Evolutionary conservation across 371 early-diverging fungal genomes (phyloP).

Genomic region (Actinomortierella ambigua): DNA sequence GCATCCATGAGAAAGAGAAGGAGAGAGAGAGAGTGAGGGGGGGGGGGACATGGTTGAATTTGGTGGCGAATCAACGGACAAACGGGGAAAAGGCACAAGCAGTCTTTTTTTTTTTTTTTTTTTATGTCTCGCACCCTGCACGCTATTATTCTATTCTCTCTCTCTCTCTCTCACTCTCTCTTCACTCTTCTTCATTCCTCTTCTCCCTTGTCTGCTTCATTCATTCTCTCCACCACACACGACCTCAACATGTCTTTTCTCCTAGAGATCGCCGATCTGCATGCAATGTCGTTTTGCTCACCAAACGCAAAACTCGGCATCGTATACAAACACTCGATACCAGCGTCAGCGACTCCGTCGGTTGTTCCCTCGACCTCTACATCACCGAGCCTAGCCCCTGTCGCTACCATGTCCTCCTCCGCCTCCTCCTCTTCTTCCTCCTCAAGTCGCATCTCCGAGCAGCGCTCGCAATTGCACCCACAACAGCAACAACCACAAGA

Average conservation of each 20-base stretch:
- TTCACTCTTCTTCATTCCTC: constrained; percentile 3
- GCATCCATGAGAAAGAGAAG: too few relatives aligned
- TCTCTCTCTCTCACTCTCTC: constrained; percentile 13
- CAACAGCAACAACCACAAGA: too few relatives aligned
- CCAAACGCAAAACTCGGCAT: not conserved
- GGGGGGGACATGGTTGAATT: too few relatives aligned
- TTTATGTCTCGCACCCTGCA: constrained; percentile 12
- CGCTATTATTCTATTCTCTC: constrained; percentile 19
- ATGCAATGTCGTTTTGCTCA: not conserved
- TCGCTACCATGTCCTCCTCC: not conserved
- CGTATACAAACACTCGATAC: not conserved
- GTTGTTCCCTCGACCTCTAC: not conserved
- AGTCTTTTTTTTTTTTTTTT: constrained; percentile 9
- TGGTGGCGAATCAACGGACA: too few relatives aligned
- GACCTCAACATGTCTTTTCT: not conserved
- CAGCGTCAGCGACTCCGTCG: not conserved
- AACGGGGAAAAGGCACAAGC: too few relatives aligned
- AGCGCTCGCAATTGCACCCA: too few relatives aligned
- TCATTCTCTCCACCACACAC: not conserved
- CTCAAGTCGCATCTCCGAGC: too few relatives aligned
- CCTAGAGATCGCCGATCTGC: constrained; percentile 4
- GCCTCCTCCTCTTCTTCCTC: too few relatives aligned
- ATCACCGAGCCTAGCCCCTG: not conserved
- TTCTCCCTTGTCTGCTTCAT: not conserved
- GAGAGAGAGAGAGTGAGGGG: too few relatives aligned